Evolutionary conservation across 805 yeast genomes (phyloP), one percentile per base, ranked within the genome.

Genomic region (Teunomyces pallodes): DNA sequence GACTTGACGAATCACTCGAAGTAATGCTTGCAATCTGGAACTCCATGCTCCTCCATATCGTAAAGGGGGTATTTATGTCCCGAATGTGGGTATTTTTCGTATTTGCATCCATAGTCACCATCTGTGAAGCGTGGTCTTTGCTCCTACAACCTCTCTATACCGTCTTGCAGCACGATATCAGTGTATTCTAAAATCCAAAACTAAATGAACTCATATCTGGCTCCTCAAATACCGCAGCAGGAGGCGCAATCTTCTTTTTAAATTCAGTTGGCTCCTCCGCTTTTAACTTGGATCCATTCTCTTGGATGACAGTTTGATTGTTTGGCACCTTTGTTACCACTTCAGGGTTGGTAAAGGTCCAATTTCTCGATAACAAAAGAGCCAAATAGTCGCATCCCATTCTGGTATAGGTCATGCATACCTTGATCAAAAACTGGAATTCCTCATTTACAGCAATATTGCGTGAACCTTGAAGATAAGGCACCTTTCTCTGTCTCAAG

Each of bases 301-400:
- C 35, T n/a, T 32, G 35, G 17, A n/a, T 31, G 17, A 14, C 9
- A 13, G n/a, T 10, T 31, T 6, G 16, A 4, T 20, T 20, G 24
- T 20, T 20, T 5, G 9, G 16, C 9, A 32, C 35, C 35, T 30
- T 10, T 13, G n/a, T 12, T 9, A 1, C n/a, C 32, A 30, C 39
- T 46, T 53, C 57, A 26, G 43, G 51, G 33, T 54, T 52, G 35
- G 55, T 47, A 59, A 90, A 90, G 28, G 68, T 67, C 97, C 97
- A 91, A 50, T 79, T 81, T 42, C 72, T 73, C 1, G 86, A 70
- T 41, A 90, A 62, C 45, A 81, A 76, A 20, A 87, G 60, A 0
- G 90, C 83, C 36, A 92, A 64, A 50, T 83, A 80, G 57, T 91
- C 96, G 67, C 98, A 91, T 0, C 98, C 98, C 96, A 91, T 89